phyloP scores from a whole-genome alignment of 805 yeast genomes.

The Candida quercuum region DNA sequence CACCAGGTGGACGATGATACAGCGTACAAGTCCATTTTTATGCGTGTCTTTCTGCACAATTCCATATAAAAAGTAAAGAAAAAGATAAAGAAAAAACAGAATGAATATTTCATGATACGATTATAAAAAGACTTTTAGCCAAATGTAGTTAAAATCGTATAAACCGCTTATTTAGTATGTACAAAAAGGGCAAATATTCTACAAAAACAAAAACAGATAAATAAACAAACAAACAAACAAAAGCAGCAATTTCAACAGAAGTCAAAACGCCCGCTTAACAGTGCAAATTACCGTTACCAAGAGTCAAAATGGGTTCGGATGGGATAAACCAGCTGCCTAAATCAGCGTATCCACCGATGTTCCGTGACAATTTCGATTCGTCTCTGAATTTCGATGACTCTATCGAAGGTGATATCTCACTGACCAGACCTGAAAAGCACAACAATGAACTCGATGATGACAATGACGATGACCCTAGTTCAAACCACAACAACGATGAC shows the following conservation, averaged over 20 bases:
- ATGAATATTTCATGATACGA: constrained; percentile 3
- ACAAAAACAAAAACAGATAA: background rate
- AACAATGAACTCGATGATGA: constrained; percentile 1
- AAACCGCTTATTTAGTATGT: too few species aligned
- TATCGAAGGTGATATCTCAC: constrained; percentile 21
- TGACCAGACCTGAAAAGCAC: constrained; percentile 3
- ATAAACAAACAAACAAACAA: background rate
- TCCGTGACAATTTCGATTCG: constrained; percentile 16
- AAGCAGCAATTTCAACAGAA: background rate
- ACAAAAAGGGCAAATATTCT: too few species aligned
- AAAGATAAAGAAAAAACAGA: background rate
- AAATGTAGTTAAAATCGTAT: too few species aligned
- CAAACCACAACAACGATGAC: constrained; percentile 3
- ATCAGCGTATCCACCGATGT: constrained; percentile 19
- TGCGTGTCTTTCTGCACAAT: background rate
- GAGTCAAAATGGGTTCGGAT: constrained; percentile 2
- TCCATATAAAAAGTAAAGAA: background rate
- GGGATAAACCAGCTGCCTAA: constrained; percentile 9
- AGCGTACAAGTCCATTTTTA: background rate
- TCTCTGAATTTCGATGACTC: constrained; percentile 16
- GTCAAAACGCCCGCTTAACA: too few species aligned
- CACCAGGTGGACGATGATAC: background rate
- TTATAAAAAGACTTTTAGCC: background rate
- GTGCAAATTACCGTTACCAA: too few species aligned
- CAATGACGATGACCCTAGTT: constrained; percentile 1